These are phyloP conservation scores for Casuarina glauca DNA, from an alignment of 306 rosid genomes.

Conservation along the genomic window DNA sequence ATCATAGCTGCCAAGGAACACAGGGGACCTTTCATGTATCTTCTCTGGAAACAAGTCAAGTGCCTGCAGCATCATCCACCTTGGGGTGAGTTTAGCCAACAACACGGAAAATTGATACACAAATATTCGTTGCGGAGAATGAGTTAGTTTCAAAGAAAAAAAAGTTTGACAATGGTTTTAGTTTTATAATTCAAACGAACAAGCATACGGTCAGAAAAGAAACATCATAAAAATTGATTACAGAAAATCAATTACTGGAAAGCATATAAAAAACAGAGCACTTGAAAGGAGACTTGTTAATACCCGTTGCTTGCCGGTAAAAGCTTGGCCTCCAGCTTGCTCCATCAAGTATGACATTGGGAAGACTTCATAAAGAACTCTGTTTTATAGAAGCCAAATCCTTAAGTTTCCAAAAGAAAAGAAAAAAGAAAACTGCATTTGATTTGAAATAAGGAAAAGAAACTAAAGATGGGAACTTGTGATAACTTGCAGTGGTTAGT, in stretches of 20 bases:
- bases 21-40: slow-evolving; percentile 79
- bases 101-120: neutral
- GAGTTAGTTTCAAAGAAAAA: neutral
- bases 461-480: too few species aligned
- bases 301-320: slow-evolving; percentile 88
- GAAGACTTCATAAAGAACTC: slow-evolving; percentile 92
- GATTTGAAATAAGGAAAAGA: too few species aligned
- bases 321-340: slow-evolving; percentile 94
- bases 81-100: neutral
- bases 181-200: neutral
- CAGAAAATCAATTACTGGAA: neutral
- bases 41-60: slow-evolving; percentile 74
- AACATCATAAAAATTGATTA: neutral
- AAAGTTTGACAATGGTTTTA: neutral
- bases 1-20: slow-evolving; percentile 81
- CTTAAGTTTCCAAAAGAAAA: neutral
- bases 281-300: neutral
- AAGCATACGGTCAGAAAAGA: neutral
- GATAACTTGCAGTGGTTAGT: neutral
- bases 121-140: neutral
- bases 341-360: slow-evolving; percentile 97
- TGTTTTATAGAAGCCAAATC: slow-evolving; percentile 20
- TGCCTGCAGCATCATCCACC: slow-evolving; percentile 50
- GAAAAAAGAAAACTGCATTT: neutral
- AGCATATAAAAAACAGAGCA: neutral